These are phyloP conservation scores for Metschnikowia chrysomelidarum DNA, from an alignment of 805 yeast genomes.

Conservation along the genomic window DNA sequence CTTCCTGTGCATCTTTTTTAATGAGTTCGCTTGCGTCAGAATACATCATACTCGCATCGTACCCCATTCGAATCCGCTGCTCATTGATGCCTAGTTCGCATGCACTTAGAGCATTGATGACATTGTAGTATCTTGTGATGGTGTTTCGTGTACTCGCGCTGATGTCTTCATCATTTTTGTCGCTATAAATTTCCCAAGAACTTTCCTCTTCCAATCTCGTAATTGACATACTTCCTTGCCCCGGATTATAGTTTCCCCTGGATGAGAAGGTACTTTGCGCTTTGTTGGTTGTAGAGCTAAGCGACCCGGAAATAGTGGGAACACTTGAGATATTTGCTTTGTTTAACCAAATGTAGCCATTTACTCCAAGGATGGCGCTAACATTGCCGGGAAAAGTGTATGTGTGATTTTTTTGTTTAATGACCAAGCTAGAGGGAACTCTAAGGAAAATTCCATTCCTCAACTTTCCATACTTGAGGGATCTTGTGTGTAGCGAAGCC, in stretches of 20 bases:
- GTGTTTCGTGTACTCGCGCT: constrained; percentile 60
- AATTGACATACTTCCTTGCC: constrained; percentile 62
- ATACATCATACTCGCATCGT: constrained; percentile 85
- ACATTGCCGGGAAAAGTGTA: constrained; percentile 93
- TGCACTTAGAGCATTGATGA: constrained; percentile 75
- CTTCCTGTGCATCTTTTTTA: constrained; percentile 68
- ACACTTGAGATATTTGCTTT: constrained; percentile 53
- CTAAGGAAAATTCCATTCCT: constrained; percentile 82
- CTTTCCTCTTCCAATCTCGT: constrained; percentile 90
- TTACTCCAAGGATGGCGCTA: constrained; percentile 86
- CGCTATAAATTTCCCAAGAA: constrained; percentile 93
- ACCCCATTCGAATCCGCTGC: constrained; percentile 71
- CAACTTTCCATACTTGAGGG: constrained; percentile 90
- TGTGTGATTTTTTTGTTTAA: constrained; percentile 84
- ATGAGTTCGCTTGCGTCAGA: constrained; percentile 49
- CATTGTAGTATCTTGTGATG: constrained; percentile 82
- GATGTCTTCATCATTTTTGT: constrained; percentile 72
- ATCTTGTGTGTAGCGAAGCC: constrained; percentile 92
- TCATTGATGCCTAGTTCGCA: constrained; percentile 88
- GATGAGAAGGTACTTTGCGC: constrained; percentile 41
- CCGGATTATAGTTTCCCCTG: constrained; percentile 46
- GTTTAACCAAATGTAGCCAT: constrained; percentile 91
- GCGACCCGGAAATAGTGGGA: constrained; percentile 8
- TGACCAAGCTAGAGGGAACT: constrained; percentile 80
- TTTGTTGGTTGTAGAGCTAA: constrained; percentile 28